Evolutionary conservation across 495 filamentous ascomycete species (phyloP), one percentile per base, ranked within the genome.

Genomic region (Penicillium parvum): DNA sequence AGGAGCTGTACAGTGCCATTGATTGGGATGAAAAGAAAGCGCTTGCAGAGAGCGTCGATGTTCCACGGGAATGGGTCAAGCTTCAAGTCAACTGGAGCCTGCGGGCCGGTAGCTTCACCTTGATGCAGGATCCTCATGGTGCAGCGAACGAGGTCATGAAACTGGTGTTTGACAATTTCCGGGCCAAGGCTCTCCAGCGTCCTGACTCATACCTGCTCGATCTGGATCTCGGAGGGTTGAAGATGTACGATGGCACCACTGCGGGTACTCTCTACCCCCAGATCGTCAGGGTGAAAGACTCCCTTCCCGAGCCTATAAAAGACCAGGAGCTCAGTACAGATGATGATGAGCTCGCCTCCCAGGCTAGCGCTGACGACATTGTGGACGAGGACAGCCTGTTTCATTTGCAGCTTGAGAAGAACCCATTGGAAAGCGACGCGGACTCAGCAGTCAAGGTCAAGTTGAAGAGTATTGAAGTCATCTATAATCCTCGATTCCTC

Each of bases 11-110:
- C 56, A 86, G 88, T 50, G 94, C 88, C 23, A 98, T 98, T 50
- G 90, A 96, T 56, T 98, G 90, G 86, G 87, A 98, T 52, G 92
- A 98, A 68, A 96, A 96, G 73, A 85, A 90, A 37, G 83, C 83
- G 3, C 74, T 98, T 22, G 72, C 87, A 0, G 90, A 92, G 48
- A 83, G 83, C 40, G 84, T 98, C 18, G 90, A 97, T 56, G 75
- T 86, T 35, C 92, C 92, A 0, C 79, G 84, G 32, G 94, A 98
- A 47, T 87, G 86, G 37, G 77, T 96, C 40, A 95, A 96, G 66
- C 70, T 96, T 57, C 87, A 96, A 61, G 69, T 97, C 43, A 86
- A 97, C 53, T 82, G 91, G 22, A 87, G 85, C 32, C 81, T 98
- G 17, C 84, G 83, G 37, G 92, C 90, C 5, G 92, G 92, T 21